Conservation (phyloP, 805 yeast species). For the Starmerella stigmatis region DNA sequence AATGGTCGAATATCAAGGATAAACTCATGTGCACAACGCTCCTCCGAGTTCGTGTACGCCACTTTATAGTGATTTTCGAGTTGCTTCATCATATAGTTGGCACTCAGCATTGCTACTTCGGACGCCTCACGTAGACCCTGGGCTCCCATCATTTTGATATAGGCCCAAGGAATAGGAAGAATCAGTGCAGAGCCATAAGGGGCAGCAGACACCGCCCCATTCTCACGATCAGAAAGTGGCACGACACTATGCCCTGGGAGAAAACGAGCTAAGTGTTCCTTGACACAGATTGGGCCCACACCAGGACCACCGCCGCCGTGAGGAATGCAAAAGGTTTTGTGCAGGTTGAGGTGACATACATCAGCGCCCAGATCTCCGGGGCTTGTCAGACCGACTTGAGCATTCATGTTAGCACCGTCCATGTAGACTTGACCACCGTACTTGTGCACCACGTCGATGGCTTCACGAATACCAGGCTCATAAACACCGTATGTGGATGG, state of each 20-base stretch:
- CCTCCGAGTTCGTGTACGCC: slow-evolving; percentile 54
- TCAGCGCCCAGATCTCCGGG: slow-evolving; percentile 98
- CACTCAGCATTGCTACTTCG: slow-evolving; percentile 82
- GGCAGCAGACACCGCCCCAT: slow-evolving; percentile 70
- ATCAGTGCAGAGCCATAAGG: slow-evolving; percentile 94
- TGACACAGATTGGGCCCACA: slow-evolving; percentile 95
- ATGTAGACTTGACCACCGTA: slow-evolving; percentile 92
- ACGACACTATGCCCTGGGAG: slow-evolving; percentile 69
- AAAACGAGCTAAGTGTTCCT: slow-evolving; percentile 63
- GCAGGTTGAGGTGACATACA: slow-evolving; percentile 92
- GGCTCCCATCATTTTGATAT: slow-evolving; percentile 89
- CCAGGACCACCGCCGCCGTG: slow-evolving; percentile 99
- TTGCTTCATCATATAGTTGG: slow-evolving; percentile 85
- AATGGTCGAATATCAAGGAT: slow-evolving; percentile 82
- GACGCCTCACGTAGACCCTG: slow-evolving; percentile 77
- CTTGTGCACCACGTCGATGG: slow-evolving; percentile 73
- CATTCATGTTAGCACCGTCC: slow-evolving; percentile 99
- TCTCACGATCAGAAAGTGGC: slow-evolving; percentile 33
- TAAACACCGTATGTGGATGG: slow-evolving; percentile 96
- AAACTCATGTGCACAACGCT: slow-evolving; percentile 93
- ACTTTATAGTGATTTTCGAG: slow-evolving; percentile 62
- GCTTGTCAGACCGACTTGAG: slow-evolving; percentile 93
- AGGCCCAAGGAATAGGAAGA: slow-evolving; percentile 86
- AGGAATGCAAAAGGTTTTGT: slow-evolving; percentile 94
- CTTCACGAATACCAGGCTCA: slow-evolving; percentile 79